Evolutionary conservation across 805 yeast genomes (phyloP).

Genomic region (Lipomyces yamadae): DNA sequence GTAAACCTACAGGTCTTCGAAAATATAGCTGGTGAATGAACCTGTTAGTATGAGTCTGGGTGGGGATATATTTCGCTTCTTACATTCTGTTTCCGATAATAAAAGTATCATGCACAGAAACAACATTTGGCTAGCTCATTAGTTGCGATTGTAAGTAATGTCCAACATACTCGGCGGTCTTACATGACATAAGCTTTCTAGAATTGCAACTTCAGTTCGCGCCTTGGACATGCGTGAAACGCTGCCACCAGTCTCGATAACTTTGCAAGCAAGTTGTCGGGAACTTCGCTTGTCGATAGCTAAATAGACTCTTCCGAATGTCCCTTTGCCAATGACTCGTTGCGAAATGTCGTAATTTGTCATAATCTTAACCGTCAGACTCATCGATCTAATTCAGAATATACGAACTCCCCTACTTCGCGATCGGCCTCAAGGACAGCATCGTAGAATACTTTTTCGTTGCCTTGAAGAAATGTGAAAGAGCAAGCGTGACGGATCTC

Average conservation of each 20-base stretch:
- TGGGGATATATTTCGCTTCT: neutral
- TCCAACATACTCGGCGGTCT: neutral
- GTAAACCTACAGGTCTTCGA: conserved; percentile 37
- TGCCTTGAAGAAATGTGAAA: conserved; percentile 33
- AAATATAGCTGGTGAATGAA: conserved; percentile 31
- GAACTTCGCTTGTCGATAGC: conserved; percentile 18
- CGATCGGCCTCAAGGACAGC: conserved; percentile 14
- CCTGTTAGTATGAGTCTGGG: neutral
- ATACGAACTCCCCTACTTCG: conserved; percentile 1
- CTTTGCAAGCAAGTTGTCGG: conserved; percentile 39
- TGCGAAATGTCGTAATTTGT: conserved; percentile 19
- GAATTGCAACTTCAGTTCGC: conserved; percentile 35
- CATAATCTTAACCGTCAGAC: neutral
- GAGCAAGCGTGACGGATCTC: conserved; percentile 39
- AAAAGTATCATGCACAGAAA: conserved; percentile 31
- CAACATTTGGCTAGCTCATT: conserved; percentile 33
- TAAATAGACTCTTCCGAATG: conserved; percentile 35
- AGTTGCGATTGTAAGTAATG: neutral
- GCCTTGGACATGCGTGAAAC: conserved; percentile 26
- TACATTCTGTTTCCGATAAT: conserved; percentile 29
- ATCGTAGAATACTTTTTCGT: conserved; percentile 1
- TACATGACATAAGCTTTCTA: conserved; percentile 34
- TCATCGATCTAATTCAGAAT: neutral
- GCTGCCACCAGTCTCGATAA: conserved; percentile 32
- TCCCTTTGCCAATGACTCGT: conserved; percentile 34